Conservation (phyloP, 129 eudicot genomes). For the Pittosporum tobira region DNA sequence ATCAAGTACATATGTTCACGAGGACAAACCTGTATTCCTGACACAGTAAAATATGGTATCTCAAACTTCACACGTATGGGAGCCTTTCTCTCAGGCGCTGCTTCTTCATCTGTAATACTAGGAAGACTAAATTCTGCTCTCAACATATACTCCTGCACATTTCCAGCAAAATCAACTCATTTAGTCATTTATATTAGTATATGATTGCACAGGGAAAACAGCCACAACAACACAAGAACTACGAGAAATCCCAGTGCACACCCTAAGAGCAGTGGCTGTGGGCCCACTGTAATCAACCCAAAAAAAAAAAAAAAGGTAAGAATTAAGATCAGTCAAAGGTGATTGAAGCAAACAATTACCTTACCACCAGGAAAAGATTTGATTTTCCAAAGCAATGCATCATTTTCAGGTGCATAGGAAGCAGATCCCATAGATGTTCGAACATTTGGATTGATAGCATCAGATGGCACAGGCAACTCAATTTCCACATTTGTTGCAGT, state of each 20-base stretch:
- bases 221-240: constrained; percentile 1
- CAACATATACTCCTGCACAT: constrained; percentile 83
- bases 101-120: constrained; percentile 70
- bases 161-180: neutral
- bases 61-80: constrained; percentile 93
- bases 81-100: constrained; percentile 73
- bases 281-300: too few species aligned
- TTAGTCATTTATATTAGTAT: too few species aligned
- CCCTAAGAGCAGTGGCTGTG: too few species aligned
- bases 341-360: constrained; percentile 25
- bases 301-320: too few species aligned
- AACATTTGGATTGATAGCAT: constrained; percentile 86
- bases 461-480: constrained; percentile 83
- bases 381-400: constrained; percentile 84
- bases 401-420: constrained; percentile 91
- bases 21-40: constrained; percentile 78
- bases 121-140: constrained; percentile 89
- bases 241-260: too few species aligned
- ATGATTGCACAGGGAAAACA: neutral
- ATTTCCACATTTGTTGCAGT: constrained; percentile 96
- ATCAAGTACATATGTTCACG: neutral
- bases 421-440: constrained; percentile 97
- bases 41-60: constrained; percentile 86
- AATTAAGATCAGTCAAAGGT: too few species aligned
- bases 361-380: constrained; percentile 98